Conservation (phyloP, 441 rosid species). For the Eruca vesicaria region DNA sequence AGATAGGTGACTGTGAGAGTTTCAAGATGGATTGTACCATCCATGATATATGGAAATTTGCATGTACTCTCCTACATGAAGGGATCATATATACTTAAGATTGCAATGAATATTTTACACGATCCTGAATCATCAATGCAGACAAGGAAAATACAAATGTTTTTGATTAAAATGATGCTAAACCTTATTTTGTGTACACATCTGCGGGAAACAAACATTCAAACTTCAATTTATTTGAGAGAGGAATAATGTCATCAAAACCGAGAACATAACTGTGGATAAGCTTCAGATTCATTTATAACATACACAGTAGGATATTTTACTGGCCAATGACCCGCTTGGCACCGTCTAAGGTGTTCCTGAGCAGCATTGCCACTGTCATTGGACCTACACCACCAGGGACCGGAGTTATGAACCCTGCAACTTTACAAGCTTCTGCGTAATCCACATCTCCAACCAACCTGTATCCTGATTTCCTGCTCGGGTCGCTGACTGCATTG, state of each 20-base stretch:
- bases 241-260: background rate
- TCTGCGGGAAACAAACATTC: background rate
- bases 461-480: slow-evolving; percentile 73
- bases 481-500: slow-evolving; percentile 71
- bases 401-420: slow-evolving; percentile 85
- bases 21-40: too few relatives aligned
- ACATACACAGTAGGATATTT: slow-evolving; percentile 47
- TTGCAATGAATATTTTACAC: background rate
- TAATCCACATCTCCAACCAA: slow-evolving; percentile 92
- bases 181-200: background rate
- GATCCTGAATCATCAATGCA: background rate
- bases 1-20: too few relatives aligned
- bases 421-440: slow-evolving; percentile 71
- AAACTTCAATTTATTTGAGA: background rate
- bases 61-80: too few relatives aligned
- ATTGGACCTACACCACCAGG: slow-evolving; percentile 98
- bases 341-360: slow-evolving; percentile 79
- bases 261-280: slow-evolving; percentile 4
- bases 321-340: slow-evolving; percentile 62
- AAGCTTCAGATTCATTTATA: background rate
- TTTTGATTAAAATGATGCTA: background rate
- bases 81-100: too few relatives aligned
- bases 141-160: background rate
- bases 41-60: too few relatives aligned
- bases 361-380: slow-evolving; percentile 92